Evolutionary conservation across 2,329 filamentous ascomycete species (phyloP).

Genomic region (Sclerotinia spermophila): DNA sequence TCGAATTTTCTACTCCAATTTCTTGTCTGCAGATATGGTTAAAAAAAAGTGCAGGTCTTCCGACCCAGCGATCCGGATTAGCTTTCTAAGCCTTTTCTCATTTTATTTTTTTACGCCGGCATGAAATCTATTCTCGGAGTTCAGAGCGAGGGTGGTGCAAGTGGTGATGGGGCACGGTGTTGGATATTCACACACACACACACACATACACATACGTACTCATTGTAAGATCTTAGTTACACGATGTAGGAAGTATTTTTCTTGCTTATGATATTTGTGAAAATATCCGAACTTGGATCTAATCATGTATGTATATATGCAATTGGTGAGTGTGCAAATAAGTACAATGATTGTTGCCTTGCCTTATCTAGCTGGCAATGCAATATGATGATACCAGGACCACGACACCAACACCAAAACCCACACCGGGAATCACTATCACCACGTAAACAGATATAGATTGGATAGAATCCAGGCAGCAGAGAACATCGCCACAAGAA

Average conservation of each 20-base stretch:
- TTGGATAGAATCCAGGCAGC: not conserved
- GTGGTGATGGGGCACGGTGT: not conserved
- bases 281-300: not conserved
- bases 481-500: not conserved
- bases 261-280: not conserved
- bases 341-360: too few relatives aligned
- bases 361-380: not conserved
- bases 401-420: not conserved
- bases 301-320: not conserved
- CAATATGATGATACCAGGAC: not conserved
- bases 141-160: not conserved
- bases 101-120: too few relatives aligned
- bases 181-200: not conserved
- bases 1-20: not conserved
- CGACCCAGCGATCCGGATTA: not conserved
- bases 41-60: not conserved
- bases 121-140: not conserved
- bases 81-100: not conserved
- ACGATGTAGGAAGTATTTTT: not conserved
- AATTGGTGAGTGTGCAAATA: not conserved
- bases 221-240: not conserved
- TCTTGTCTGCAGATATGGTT: not conserved
- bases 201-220: too few relatives aligned
- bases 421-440: not conserved
- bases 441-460: not conserved